These are phyloP conservation scores for Cucumis hystrix DNA, from an alignment of 306 rosid genomes.

Conservation along the genomic window DNA sequence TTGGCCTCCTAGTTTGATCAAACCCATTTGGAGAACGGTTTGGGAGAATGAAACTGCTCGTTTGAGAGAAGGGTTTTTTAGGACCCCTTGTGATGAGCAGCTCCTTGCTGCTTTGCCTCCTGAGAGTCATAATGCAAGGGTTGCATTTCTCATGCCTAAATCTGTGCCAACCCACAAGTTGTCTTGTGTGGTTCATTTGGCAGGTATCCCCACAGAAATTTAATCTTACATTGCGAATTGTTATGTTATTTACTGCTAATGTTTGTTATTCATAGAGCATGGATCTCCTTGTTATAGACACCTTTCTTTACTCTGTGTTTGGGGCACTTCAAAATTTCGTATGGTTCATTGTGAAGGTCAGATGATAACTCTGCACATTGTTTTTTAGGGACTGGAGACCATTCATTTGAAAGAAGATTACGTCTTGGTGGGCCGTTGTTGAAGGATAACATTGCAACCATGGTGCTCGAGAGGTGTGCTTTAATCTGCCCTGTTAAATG, in stretches of 20 bases:
- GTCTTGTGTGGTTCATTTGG: conserved; percentile 94
- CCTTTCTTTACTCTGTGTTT: background rate
- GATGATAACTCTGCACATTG: background rate
- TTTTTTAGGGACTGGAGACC: conserved; percentile 82
- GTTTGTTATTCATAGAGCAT: background rate
- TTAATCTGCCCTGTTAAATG: conserved; percentile 8
- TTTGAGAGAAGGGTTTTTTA: conserved; percentile 78
- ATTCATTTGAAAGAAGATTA: conserved; percentile 74
- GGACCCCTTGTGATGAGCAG: conserved; percentile 78
- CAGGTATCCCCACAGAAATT: conserved; percentile 33
- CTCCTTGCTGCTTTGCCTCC: conserved; percentile 79
- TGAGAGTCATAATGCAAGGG: conserved; percentile 80
- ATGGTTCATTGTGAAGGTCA: background rate
- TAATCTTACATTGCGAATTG: background rate
- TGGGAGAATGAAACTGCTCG: conserved; percentile 68
- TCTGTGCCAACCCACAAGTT: conserved; percentile 45
- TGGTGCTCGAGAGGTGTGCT: conserved; percentile 92
- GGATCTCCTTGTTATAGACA: background rate
- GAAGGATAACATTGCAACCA: conserved; percentile 86
- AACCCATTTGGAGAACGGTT: conserved; percentile 68
- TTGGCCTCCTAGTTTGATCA: conserved; percentile 57
- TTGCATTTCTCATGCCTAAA: conserved; percentile 76
- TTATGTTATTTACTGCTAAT: background rate
- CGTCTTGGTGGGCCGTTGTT: conserved; percentile 88
- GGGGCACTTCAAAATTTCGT: background rate